A percentile compares a stretch with the other conserved stretches of the same genome.
phyloP scores from a whole-genome alignment of 306 rosid genomes.

The Styphnolobium japonicum region DNA sequence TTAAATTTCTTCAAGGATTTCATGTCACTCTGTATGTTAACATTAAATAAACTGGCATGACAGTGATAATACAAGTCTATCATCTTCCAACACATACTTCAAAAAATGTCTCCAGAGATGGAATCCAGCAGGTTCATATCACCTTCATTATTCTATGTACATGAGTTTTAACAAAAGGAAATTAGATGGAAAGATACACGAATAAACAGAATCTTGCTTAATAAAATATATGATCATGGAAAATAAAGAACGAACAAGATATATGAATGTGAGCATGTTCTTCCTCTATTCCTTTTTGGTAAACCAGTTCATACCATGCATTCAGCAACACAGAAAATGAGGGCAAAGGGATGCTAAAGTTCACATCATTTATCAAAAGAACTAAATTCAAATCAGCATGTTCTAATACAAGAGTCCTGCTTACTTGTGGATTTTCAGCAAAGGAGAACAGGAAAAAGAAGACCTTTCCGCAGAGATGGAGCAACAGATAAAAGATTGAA shows the following conservation, averaged over 20 bases:
- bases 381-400: neutral
- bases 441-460: neutral
- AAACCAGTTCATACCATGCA: slow-evolving; percentile 6
- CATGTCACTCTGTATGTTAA: neutral
- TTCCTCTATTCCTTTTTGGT: neutral
- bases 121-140: neutral
- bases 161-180: neutral
- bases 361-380: neutral
- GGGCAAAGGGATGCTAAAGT: neutral
- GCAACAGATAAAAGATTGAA: slow-evolving; percentile 24
- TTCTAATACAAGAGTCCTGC: neutral
- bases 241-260: neutral
- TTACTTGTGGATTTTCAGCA: slow-evolving; percentile 8
- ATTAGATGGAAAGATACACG: neutral
- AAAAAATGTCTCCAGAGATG: neutral
- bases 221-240: neutral
- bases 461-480: slow-evolving; percentile 6
- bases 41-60: neutral
- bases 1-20: slow-evolving; percentile 8
- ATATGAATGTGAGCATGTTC: neutral
- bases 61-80: neutral
- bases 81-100: neutral
- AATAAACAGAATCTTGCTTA: neutral
- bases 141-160: neutral
- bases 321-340: neutral